A percentile compares a stretch with the other conserved stretches of the same genome.
Conservation (phyloP, 352 stramenopile genomes). For the Pythium aquatile region DNA sequence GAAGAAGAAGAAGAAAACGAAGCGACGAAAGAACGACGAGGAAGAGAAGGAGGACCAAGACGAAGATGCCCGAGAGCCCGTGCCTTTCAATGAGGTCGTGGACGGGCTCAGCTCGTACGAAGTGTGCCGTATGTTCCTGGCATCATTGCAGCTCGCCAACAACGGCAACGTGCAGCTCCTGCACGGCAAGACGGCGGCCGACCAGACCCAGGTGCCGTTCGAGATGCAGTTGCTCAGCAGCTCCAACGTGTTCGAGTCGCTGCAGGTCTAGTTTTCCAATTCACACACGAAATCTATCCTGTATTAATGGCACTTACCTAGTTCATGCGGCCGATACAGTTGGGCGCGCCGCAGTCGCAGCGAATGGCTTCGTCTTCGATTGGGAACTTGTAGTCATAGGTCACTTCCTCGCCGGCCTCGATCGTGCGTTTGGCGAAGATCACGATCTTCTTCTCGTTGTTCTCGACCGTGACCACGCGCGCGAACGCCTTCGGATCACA, state of each 20-base stretch:
- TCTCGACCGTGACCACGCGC: conserved; percentile 84
- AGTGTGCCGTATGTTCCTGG: conserved; percentile 89
- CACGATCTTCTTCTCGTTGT: conserved; percentile 94
- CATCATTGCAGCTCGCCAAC: conserved; percentile 90
- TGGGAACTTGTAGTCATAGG: conserved; percentile 97
- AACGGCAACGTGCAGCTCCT: conserved; percentile 84
- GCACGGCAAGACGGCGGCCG: conserved; percentile 60
- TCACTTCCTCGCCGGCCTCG: conserved; percentile 92
- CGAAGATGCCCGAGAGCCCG: conserved; percentile 5
- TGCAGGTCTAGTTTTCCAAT: conserved; percentile 29
- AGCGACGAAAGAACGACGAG: conserved; percentile 33
- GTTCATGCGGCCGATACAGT: conserved; percentile 95
- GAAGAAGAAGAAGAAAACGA: conserved; percentile 35
- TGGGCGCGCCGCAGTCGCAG: conserved; percentile 92
- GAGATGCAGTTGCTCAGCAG: conserved; percentile 68
- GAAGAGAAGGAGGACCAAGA: conserved; percentile 15
- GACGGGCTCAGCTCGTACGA: conserved; percentile 61
- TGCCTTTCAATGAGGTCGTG: conserved; percentile 63
- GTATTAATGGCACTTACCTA: conserved; percentile 35
- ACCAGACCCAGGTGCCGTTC: conserved; percentile 60
- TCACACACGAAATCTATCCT: conserved; percentile 12
- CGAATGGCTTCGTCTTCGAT: conserved; percentile 94
- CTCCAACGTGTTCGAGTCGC: conserved; percentile 54
- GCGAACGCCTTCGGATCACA: conserved; percentile 94
- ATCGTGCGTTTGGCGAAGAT: conserved; percentile 94